Evolutionary conservation across 2,329 filamentous ascomycete species (phyloP), one percentile per base, ranked within the genome.

Genomic region (Fusarium sterilihyphosum): DNA sequence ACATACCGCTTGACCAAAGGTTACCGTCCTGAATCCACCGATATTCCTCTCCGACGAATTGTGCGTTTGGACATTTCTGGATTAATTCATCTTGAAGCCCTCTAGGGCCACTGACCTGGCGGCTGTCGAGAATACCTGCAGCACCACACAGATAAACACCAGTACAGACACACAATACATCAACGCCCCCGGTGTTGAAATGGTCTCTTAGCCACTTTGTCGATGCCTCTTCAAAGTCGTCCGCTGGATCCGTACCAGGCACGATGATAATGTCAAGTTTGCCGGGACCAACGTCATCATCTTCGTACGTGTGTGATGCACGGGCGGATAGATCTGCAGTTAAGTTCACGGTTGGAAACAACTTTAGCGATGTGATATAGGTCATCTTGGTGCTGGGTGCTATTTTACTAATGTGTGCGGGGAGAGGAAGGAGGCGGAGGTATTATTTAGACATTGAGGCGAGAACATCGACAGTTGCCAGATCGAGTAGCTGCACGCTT

Each of bases 11-110:
- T 33, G 84, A 86, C 88, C 88, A 90, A 46, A 90, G 78, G 73
- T 87, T 88, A 16, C 87, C 87, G 70, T 89, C 87, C 64, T 84
- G 82, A 43, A 84, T 80, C 88, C 88, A 90, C 44, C 88, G 80
- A 58, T 86, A 77, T 78, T 83, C 82, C 6, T 86, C 80, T 6
- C 87, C 88, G 16, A 85, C 81, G 66, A 87, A 82, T 61, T 82
- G 80, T 26, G 84, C 79, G 3, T 79, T 79, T 20, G 82, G 84
- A 53, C 82, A 86, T 75, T 79, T 83, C 50, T 79, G 73, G 50
- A 67, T 73, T 53, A 88, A 75, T 33, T 81, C 61, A 17, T 81
- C 79, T 75, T 89, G 84, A 63, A 88, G 18, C 0, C 79, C 83
- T 41, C 85, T 76, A 5, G 88, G 87, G 11, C 87, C 88, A 67